Base-by-base conservation (phyloP, 305 asterid species). In the Solanum chacoense region DNA sequence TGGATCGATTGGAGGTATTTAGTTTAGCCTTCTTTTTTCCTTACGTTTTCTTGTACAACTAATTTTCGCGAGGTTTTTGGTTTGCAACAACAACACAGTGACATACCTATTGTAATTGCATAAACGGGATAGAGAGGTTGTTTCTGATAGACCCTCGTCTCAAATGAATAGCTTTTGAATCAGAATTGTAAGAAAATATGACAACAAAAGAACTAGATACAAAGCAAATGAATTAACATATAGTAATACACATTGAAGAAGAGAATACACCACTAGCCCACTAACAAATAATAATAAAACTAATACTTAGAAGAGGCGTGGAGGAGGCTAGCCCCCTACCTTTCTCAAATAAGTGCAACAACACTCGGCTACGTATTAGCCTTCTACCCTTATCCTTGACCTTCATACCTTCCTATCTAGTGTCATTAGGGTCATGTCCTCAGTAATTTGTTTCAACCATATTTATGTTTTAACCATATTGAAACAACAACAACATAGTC, bases 1-100 rank as follows among this genome's bases (percentile, higher is more conserved):
- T 96, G 67, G 99, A 97, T 94, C 95, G 99, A 40, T 90, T 97
- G 93, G 98, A 96, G 98, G 99, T 95, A 88, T 20, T 80, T 22
- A 40, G 36, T 40, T 80, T 80, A 4, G 20, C 35, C 85, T 42
- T 80, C 35, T 14, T 16, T 80, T 40, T 40, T 8, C 37, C 69
- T 80, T 80, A 80, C 26, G 42, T 80, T 80, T 42, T 26, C 69
- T 29, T 26, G 26, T 14, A 45, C 26, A 42, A 16, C 85, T 80
- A 38, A 16, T 5, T 42, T 37, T 28, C 31, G 16, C 6, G 28
- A 42, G 34, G 69, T 42, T 26, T 80, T 80, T 42, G 18, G 69
- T 42, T 79, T 80, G 28, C 34, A 50, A 42, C 18, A 74, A 24
- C 9, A 42, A 32, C 80, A 74, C 18, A 74, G 16, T 4, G 36